Conservation (phyloP, 2,329 filamentous ascomycete genomes). For the Paecilomyces niveus region DNA sequence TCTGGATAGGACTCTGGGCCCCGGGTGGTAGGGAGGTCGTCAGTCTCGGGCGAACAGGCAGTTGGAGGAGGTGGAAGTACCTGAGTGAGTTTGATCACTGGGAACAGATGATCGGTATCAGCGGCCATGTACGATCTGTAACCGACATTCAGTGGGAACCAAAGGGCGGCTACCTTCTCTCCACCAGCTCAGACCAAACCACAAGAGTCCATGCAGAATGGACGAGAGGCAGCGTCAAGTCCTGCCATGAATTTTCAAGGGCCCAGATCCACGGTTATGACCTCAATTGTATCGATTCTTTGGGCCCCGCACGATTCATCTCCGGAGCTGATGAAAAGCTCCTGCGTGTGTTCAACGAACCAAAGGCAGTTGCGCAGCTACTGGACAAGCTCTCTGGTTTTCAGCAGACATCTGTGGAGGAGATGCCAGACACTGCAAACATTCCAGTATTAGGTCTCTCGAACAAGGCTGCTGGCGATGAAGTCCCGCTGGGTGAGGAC, state of each 20-base stretch:
- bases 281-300: conserved; percentile 81
- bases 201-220: conserved; percentile 80
- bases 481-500: conserved; percentile 30
- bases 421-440: conserved; percentile 78
- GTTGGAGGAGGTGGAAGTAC: conserved; percentile 81
- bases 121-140: conserved; percentile 76
- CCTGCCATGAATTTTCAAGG: conserved; percentile 93
- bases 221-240: conserved; percentile 47
- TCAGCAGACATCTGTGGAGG: conserved; percentile 25
- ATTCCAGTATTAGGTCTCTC: conserved; percentile 93
- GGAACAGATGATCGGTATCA: conserved; percentile 68
- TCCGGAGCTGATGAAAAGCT: conserved; percentile 97
- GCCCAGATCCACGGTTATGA: conserved; percentile 98
- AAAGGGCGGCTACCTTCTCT: conserved; percentile 75
- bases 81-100: conserved; percentile 58
- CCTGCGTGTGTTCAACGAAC: conserved; percentile 90
- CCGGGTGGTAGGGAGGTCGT: conserved; percentile 67
- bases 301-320: conserved; percentile 71
- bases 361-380: conserved; percentile 71
- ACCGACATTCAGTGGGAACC: conserved; percentile 79
- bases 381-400: conserved; percentile 63
- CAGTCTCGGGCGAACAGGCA: conserved; percentile 82
- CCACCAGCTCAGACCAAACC: conserved; percentile 87
- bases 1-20: conserved; percentile 93
- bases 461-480: conserved; percentile 73